Percentiles rank a stretch among this genome's conserved stretches.
phyloP scores from a whole-genome alignment of 805 yeast species.

The Priceomyces medius region DNA sequence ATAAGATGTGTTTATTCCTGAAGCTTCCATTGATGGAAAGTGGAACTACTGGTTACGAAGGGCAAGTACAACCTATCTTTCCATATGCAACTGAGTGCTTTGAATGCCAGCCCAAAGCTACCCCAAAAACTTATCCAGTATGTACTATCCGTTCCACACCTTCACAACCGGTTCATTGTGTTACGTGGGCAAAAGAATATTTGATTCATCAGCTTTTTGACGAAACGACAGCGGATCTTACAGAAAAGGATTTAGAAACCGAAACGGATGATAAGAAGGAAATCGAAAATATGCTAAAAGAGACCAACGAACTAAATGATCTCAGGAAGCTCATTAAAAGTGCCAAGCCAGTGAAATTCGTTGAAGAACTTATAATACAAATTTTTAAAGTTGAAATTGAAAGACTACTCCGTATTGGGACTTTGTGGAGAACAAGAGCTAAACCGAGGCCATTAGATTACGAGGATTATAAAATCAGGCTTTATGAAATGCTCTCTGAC shows the following conservation, averaged over 20 bases:
- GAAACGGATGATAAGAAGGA: constrained; percentile 69
- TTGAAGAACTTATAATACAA: constrained; percentile 51
- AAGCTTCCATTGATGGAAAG: constrained; percentile 81
- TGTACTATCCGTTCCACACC: constrained; percentile 98
- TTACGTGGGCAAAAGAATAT: constrained; percentile 96
- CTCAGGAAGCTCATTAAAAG: constrained; percentile 22
- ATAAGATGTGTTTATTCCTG: constrained; percentile 73
- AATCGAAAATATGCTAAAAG: constrained; percentile 61
- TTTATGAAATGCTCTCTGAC: constrained; percentile 13
- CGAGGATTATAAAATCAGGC: constrained; percentile 13
- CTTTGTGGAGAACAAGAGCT: constrained; percentile 72
- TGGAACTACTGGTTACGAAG: constrained; percentile 93
- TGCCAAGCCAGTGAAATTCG: constrained; percentile 18
- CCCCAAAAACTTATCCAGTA: constrained; percentile 90
- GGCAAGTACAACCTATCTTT: constrained; percentile 89
- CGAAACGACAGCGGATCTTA: constrained; percentile 31
- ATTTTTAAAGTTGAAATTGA: constrained; percentile 75
- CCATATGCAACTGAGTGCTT: constrained; percentile 88
- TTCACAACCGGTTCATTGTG: constrained; percentile 91
- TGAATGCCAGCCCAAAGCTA: constrained; percentile 83
- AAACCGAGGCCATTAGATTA: constrained; percentile 65
- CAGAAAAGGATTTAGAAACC: constrained; percentile 14
- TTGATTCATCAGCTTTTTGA: constrained; percentile 79
- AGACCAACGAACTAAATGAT: constrained; percentile 60
- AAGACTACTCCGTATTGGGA: constrained; percentile 65